Percentiles rank a stretch among this genome's conserved stretches.
Conservation (phyloP, 345 rosid genomes). For the Raphanus sativus region DNA sequence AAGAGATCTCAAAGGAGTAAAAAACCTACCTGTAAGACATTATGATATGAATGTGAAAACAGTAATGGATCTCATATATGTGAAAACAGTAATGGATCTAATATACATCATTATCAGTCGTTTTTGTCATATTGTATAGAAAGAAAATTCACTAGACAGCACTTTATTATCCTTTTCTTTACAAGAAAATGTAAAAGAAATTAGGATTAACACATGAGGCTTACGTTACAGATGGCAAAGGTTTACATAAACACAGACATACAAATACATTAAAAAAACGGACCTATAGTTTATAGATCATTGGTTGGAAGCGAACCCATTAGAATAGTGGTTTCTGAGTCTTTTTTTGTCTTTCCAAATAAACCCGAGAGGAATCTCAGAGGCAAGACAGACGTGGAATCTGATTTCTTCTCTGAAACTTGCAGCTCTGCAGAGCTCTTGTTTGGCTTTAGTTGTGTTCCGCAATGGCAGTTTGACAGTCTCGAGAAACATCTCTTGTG, state of each 20-base stretch:
- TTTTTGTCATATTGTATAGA: neutral
- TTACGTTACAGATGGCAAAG: constrained; percentile 14
- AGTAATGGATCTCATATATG: too few species aligned
- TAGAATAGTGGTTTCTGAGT: constrained; percentile 52
- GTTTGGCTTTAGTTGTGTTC: constrained; percentile 41
- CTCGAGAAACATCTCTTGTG: constrained; percentile 74
- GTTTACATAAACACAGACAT: constrained; percentile 5
- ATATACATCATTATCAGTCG: neutral
- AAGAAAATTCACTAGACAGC: neutral
- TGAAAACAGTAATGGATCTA: too few species aligned
- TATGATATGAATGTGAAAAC: too few species aligned
- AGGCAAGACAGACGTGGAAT: constrained; percentile 44
- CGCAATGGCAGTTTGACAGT: constrained; percentile 71
- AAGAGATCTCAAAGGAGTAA: too few species aligned
- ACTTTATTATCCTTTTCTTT: neutral
- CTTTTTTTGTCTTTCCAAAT: constrained; percentile 60
- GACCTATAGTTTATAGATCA: constrained; percentile 40
- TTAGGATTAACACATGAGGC: neutral
- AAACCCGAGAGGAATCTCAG: constrained; percentile 57
- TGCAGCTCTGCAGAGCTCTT: constrained; percentile 39
- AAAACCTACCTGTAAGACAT: too few species aligned
- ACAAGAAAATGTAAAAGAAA: neutral
- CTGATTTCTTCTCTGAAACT: constrained; percentile 49
- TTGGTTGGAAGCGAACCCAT: constrained; percentile 82
- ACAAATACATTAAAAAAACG: constrained; percentile 18